Base-by-base conservation (phyloP, 2,329 filamentous ascomycete genomes). In the Ascochyta lentis region DNA sequence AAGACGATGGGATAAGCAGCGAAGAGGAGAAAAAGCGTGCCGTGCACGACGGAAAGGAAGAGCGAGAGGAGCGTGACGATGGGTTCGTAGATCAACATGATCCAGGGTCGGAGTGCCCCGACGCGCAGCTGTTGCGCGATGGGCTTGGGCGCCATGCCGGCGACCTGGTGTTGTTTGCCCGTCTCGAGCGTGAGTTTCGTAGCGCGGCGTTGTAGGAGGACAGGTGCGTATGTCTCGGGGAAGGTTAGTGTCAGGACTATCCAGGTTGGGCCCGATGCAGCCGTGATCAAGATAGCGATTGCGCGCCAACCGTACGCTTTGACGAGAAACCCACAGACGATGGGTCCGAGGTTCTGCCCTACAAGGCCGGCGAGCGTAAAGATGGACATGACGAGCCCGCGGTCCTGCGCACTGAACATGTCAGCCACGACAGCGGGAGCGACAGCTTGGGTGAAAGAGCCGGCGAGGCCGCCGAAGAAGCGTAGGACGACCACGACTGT, bases 171-270 rank as follows among this genome's bases (percentile, higher is more conserved):
- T 27, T 76, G 60, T 80, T 89, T 84, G 16, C 87, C 86, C 1
- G 89, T 88, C 29, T 84, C 73, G 70, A 86, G 84, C 43, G 91
- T 84, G 54, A 94, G 78, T 70, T 88, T 89, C 66, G 81, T 80
- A 2, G 92, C 92, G 12, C 90, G 83, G 19, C 78, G 78, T 48
- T 84, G 83, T 12, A 96, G 84, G 53, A 96, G 86, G 0, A 87
- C 89, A 0, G 91, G 91, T 0, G 90, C 88, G 72, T 94, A 95
- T 0, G 92, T 96, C 76, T 96, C 91, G 2, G 90, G 90, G 1
- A 95, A 87, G n/a, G 90, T 93, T 75, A 95, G 91, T 29, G 86
- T 88, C 80, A 51, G 88, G 73, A 23, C 86, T 85, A 6, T 80
- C 72, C 19, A 83, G 72, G 93, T 91, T 58, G 93, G 73, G 13